Conservation (phyloP, 2,329 filamentous ascomycete genomes). For the Colletotrichum camelliae region DNA sequence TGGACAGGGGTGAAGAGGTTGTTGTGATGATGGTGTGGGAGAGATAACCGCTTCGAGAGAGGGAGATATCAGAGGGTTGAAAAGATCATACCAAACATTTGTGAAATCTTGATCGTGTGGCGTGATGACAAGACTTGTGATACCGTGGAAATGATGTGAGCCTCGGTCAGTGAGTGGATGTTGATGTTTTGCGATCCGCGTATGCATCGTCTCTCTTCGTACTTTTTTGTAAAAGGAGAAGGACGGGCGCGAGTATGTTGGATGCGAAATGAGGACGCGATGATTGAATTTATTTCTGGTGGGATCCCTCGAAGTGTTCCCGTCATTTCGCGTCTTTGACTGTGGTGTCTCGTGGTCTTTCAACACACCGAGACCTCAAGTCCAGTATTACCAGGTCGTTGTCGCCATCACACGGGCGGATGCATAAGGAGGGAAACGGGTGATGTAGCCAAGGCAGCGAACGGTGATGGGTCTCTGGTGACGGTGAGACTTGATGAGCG, state of each 20-base stretch:
- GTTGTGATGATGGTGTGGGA: not conserved
- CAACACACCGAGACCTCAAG: too few species aligned
- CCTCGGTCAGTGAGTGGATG: too few species aligned
- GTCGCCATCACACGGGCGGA: not conserved
- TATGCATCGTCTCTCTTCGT: too few species aligned
- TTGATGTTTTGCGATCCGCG: too few species aligned
- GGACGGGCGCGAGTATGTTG: not conserved
- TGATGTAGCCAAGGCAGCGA: not conserved
- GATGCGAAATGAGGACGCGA: not conserved
- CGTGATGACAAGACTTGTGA: not conserved
- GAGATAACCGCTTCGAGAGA: not conserved
- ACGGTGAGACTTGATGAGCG: too few species aligned
- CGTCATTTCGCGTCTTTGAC: too few species aligned
- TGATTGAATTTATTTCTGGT: fast-evolving
- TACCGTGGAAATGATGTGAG: too few species aligned
- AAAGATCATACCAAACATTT: not conserved
- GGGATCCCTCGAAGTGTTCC: too few species aligned
- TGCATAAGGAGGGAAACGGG: not conserved
- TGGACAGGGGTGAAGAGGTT: not conserved
- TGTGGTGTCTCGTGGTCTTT: too few species aligned
- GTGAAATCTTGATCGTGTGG: fast-evolving
- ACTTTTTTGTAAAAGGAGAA: not conserved
- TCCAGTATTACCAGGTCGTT: not conserved
- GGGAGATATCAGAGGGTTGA: not conserved
- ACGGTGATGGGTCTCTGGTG: too few species aligned